A percentile compares a stretch with the other conserved stretches of the same genome.
phyloP scores from a whole-genome alignment of 1,284 basidiomycete genomes.

The Ceratorhiza oryzae-sativae region DNA sequence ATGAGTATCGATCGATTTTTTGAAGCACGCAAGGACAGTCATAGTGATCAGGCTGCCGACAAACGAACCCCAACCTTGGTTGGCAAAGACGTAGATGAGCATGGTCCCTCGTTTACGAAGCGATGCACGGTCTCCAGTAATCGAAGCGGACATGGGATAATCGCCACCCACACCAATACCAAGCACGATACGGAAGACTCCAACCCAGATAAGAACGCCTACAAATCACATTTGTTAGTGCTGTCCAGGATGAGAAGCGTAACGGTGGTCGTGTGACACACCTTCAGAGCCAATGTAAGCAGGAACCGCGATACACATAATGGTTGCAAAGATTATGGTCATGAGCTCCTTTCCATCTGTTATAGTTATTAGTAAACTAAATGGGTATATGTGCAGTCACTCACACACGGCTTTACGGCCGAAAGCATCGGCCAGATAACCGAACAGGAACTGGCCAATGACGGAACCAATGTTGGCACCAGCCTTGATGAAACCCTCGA shows the following conservation, averaged over 20 bases:
- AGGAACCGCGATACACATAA: conserved; percentile 39
- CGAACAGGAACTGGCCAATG: conserved; percentile 76
- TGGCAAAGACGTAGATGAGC: conserved; percentile 76
- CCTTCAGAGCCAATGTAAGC: conserved; percentile 29
- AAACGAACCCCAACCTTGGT: conserved; percentile 78
- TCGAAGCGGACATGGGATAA: conserved; percentile 48
- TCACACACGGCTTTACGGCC: conserved; percentile 74
- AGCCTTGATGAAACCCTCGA: conserved; percentile 57
- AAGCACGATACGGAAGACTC: conserved; percentile 41
- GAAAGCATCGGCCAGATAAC: conserved; percentile 69
- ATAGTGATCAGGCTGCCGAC: conserved; percentile 71
- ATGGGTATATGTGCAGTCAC: conserved; percentile 44
- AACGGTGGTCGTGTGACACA: not conserved
- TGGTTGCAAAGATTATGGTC: conserved; percentile 65
- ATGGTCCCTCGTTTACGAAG: conserved; percentile 75
- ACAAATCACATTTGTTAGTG: conserved; percentile 5
- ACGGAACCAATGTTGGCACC: conserved; percentile 50
- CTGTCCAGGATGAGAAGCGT: conserved; percentile 7
- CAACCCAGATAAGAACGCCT: conserved; percentile 40
- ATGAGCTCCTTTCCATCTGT: conserved; percentile 79
- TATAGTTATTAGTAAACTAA: not conserved
- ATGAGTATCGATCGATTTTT: conserved; percentile 64
- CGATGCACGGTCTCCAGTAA: conserved; percentile 64
- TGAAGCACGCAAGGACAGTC: conserved; percentile 73
- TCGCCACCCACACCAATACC: conserved; percentile 42